These are phyloP conservation scores for Gliomastix tumulicola DNA, from an alignment of 2,329 filamentous ascomycete genomes.

Conservation along the genomic window DNA sequence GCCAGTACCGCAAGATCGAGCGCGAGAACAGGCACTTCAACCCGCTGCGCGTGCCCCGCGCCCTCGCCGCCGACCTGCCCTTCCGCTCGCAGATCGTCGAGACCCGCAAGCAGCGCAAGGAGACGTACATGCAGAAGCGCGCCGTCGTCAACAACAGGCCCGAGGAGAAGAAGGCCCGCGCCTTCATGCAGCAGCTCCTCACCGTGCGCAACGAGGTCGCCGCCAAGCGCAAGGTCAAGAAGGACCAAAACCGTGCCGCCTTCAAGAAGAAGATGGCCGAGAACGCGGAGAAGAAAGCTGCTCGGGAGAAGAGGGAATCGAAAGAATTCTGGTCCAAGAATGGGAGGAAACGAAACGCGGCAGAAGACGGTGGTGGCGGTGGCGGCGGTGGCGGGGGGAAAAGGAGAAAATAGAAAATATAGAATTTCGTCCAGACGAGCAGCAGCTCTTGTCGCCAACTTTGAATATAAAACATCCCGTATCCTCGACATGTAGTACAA, in stretches of 20 bases:
- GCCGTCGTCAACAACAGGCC: conserved; percentile 77
- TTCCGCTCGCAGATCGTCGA: conserved; percentile 86
- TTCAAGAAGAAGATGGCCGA: conserved; percentile 81
- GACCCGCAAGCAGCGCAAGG: conserved; percentile 70
- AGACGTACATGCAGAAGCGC: conserved; percentile 92
- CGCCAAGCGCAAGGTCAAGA: conserved; percentile 74
- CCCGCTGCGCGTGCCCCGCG: conserved; percentile 66
- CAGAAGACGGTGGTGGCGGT: conserved; percentile 27
- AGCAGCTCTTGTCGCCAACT: too few species aligned
- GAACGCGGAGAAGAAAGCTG: conserved; percentile 76
- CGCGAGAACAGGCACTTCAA: conserved; percentile 71
- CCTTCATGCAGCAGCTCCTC: conserved; percentile 87
- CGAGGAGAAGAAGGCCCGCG: conserved; percentile 83
- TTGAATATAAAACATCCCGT: too few species aligned
- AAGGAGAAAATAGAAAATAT: conserved; percentile 7
- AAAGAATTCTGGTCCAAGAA: conserved; percentile 91
- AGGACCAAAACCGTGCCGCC: conserved; percentile 76
- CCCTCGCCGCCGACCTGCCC: conserved; percentile 75
- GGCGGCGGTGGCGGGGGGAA: conserved; percentile 22
- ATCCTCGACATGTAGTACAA: too few species aligned
- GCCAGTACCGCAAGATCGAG: conserved; percentile 68
- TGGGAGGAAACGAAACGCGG: conserved; percentile 59
- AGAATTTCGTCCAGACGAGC: too few species aligned
- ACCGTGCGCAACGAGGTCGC: conserved; percentile 87
- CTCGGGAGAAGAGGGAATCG: conserved; percentile 82